Conservation (phyloP, 345 rosid genomes). For the Murraya koenigii region DNA sequence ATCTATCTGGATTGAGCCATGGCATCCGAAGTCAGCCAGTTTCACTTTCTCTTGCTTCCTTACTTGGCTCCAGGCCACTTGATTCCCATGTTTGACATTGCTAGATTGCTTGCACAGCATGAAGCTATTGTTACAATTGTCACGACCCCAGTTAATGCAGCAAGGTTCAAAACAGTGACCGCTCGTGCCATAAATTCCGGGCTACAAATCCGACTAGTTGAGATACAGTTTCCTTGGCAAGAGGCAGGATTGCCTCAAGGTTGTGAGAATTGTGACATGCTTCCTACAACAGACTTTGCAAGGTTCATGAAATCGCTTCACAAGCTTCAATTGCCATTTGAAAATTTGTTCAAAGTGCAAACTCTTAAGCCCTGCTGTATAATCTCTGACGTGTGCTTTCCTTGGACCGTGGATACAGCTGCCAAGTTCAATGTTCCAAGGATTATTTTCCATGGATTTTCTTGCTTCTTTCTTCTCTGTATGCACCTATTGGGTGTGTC, state of each 20-base stretch:
- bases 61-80: neutral
- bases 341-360: neutral
- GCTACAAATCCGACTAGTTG: neutral
- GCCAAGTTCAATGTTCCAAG: neutral
- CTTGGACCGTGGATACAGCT: neutral
- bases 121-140: neutral
- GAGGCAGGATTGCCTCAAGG: neutral
- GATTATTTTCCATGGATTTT: neutral
- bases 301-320: neutral
- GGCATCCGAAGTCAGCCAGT: neutral
- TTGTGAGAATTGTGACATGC: neutral
- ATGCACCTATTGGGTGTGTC: slow-evolving; percentile 10
- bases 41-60: neutral
- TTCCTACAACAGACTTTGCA: neutral
- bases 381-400: neutral
- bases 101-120: neutral
- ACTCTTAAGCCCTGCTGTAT: neutral
- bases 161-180: neutral
- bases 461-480: neutral
- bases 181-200: neutral
- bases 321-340: neutral
- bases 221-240: neutral
- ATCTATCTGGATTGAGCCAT: neutral
- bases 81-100: neutral
- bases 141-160: neutral